Conservation (phyloP, 495 filamentous ascomycete species). For the Aspergillus bertholletiae region DNA sequence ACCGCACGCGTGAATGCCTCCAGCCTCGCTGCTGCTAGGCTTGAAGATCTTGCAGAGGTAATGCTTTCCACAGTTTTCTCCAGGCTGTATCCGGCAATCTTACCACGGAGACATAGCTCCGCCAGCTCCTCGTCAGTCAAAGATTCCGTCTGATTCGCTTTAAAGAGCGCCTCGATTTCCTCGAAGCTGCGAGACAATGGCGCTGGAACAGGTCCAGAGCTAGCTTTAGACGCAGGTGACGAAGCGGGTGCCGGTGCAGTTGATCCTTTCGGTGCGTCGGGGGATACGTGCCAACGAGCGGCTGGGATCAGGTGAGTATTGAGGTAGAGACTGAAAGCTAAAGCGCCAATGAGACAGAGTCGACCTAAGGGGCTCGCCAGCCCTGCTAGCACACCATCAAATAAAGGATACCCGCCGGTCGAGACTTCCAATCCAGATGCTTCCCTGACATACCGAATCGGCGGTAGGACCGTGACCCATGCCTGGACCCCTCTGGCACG, state of each 20-base stretch:
- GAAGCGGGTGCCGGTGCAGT: slow-evolving; percentile 81
- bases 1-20: slow-evolving; percentile 83
- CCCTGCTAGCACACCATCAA: too few species aligned
- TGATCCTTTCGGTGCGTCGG: too few species aligned
- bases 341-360: slow-evolving; percentile 80
- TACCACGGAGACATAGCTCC: slow-evolving; percentile 74
- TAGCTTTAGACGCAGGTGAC: slow-evolving; percentile 19
- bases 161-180: slow-evolving; percentile 73
- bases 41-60: too few species aligned
- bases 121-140: slow-evolving; percentile 83
- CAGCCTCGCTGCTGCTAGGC: slow-evolving; percentile 63
- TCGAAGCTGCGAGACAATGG: slow-evolving; percentile 37
- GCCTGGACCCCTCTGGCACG: slow-evolving; percentile 62
- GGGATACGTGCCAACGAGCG: slow-evolving; percentile 89
- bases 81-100: slow-evolving; percentile 84
- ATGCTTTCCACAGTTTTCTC: slow-evolving; percentile 79
- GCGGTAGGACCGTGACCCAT: slow-evolving; percentile 79
- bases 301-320: slow-evolving; percentile 98
- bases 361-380: too few species aligned
- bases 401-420: too few species aligned
- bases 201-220: slow-evolving; percentile 23
- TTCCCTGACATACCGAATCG: too few species aligned
- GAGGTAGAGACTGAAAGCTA: slow-evolving; percentile 87
- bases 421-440: too few species aligned
- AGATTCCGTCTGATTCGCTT: slow-evolving; percentile 71